Evolutionary conservation across 768 basidiomycete species (phyloP).

Genomic region (Tulasnella sp.): DNA sequence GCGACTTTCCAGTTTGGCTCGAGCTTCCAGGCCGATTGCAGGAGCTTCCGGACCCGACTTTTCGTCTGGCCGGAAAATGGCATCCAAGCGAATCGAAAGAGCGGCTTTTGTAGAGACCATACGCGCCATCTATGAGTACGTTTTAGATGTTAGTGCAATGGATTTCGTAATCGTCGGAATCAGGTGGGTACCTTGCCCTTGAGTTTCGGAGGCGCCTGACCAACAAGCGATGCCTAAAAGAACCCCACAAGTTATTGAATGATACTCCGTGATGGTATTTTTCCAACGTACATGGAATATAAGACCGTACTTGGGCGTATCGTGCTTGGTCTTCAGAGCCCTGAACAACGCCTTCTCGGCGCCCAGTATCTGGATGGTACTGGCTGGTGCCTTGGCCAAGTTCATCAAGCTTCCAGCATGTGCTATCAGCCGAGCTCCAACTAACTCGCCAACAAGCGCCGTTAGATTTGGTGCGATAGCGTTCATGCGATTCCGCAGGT

Average conservation of each 20-base stretch:
- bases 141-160: constrained; percentile 14
- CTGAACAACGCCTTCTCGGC: constrained; percentile 79
- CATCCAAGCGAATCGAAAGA: constrained; percentile 96
- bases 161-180: background rate
- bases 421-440: constrained; percentile 73
- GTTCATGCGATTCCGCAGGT: constrained; percentile 96
- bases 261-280: background rate
- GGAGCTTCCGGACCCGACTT: constrained; percentile 83
- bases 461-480: constrained; percentile 98
- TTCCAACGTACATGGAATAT: constrained; percentile 85
- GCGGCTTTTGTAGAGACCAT: constrained; percentile 99
- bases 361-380: constrained; percentile 75
- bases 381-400: constrained; percentile 76
- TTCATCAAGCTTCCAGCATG: constrained; percentile 73
- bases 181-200: constrained; percentile 80
- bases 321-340: constrained; percentile 81
- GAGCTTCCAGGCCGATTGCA: constrained; percentile 89
- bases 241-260: constrained; percentile 29
- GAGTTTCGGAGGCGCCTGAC: constrained; percentile 95
- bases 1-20: constrained; percentile 93
- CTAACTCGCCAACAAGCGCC: constrained; percentile 75
- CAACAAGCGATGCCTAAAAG: constrained; percentile 84
- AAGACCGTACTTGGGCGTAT: constrained; percentile 99
- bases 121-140: constrained; percentile 79
- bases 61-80: constrained; percentile 87